Percentiles rank a stretch among this genome's conserved stretches.
Conservation (phyloP, 1,284 basidiomycete genomes). For the Fomes fomentarius region DNA sequence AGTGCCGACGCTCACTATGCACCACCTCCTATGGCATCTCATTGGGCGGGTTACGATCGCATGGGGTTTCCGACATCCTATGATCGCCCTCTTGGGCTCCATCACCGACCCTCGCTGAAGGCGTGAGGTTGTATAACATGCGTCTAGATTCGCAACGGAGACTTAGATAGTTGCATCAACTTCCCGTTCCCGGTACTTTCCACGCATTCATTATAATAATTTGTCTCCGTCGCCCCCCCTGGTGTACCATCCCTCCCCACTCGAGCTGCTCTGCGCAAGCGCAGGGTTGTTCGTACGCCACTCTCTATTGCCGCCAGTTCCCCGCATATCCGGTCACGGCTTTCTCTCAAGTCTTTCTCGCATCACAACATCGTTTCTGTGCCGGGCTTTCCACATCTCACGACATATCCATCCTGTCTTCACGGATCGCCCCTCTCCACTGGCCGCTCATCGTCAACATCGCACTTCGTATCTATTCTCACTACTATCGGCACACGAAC, state of each 20-base stretch:
- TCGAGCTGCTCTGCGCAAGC: conserved; percentile 34
- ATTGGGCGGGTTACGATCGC: conserved; percentile 28
- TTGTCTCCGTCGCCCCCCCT: conserved; percentile 26
- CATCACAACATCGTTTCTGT: conserved; percentile 25
- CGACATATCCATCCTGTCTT: conserved; percentile 71
- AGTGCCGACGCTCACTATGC: conserved; percentile 45
- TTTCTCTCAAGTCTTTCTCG: conserved; percentile 28
- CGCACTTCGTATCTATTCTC: conserved; percentile 38
- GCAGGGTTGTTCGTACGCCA: conserved; percentile 31
- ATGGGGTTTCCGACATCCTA: conserved; percentile 31
- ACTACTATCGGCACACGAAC: conserved; percentile 25
- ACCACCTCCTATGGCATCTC: conserved; percentile 26
- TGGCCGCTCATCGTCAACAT: conserved; percentile 31
- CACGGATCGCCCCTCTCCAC: conserved; percentile 32
- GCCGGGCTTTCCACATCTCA: conserved; percentile 41
- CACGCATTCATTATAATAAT: conserved; percentile 34
- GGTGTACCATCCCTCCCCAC: conserved; percentile 32
- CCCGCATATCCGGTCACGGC: conserved; percentile 27
- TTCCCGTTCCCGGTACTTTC: conserved; percentile 21
- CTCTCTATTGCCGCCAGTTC: conserved; percentile 35
- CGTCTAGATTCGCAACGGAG: conserved; percentile 33
- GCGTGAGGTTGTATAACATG: conserved; percentile 28
- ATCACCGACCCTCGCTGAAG: conserved; percentile 31
- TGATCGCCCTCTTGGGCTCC: conserved; percentile 31
- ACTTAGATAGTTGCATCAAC: conserved; percentile 32